phyloP scores from a whole-genome alignment of 1,284 basidiomycete species.

The Heterobasidion parviporum region DNA sequence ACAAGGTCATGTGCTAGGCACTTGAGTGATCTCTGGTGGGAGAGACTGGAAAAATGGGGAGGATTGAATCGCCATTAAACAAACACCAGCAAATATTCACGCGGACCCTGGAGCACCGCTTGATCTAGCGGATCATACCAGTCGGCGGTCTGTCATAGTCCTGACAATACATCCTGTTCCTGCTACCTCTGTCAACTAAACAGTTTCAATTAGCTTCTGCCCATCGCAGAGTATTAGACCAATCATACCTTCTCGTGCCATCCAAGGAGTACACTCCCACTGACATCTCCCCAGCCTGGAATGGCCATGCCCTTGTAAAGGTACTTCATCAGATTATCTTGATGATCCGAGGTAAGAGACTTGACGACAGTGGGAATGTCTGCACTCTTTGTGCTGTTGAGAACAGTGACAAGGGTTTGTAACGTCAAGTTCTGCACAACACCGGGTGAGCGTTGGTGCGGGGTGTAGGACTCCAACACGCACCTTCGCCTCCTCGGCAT shows the following conservation, averaged over 20 bases:
- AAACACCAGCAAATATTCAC: no score
- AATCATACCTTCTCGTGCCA: constrained; percentile 91
- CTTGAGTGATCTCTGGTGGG: no score
- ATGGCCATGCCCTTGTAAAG: constrained; percentile 94
- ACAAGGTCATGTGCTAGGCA: no score
- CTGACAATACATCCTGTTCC: constrained; percentile 96
- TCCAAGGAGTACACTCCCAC: constrained; percentile 82
- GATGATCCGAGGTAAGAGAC: constrained; percentile 68
- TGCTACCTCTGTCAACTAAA: constrained; percentile 87
- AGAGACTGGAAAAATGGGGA: no score
- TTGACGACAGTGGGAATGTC: constrained; percentile 81
- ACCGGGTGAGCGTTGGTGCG: not conserved
- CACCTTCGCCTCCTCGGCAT: constrained; percentile 87
- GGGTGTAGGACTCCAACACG: constrained; percentile 11
- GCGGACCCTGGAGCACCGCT: no score
- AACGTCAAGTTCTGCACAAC: constrained; percentile 63
- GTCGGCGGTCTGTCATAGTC: constrained; percentile 92
- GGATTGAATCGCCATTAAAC: no score
- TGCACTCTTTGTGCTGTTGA: constrained; percentile 90
- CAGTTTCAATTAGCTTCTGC: not conserved
- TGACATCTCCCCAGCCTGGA: constrained; percentile 78
- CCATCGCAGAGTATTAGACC: not conserved
- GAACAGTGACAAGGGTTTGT: constrained; percentile 81
- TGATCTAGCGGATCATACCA: constrained; percentile 30
- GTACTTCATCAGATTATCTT: constrained; percentile 97